Conservation (phyloP, 257 asterid genomes). For the Gynochthodes officinalis region DNA sequence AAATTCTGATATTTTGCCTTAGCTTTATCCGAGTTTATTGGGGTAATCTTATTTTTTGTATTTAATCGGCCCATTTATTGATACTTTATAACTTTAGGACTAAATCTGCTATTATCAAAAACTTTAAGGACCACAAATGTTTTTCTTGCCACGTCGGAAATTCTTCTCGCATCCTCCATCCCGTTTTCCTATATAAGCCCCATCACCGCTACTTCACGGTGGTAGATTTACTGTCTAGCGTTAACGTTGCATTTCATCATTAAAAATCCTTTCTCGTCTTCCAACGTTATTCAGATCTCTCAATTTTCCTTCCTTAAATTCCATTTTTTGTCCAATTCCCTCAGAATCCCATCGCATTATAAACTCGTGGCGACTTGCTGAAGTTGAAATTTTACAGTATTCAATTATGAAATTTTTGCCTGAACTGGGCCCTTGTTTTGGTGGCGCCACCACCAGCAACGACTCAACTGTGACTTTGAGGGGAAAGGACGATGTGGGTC, state of each 20-base stretch:
- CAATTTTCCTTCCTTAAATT: not conserved
- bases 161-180: not conserved
- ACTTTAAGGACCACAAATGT: too few relatives aligned
- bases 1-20: too few relatives aligned
- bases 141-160: not conserved
- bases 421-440: slow-evolving; percentile 37
- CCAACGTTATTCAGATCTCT: not conserved
- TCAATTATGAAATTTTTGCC: slow-evolving; percentile 34
- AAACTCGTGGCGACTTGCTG: not conserved
- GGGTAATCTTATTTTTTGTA: too few relatives aligned
- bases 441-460: slow-evolving; percentile 12
- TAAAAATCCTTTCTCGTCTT: not conserved
- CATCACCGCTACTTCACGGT: too few relatives aligned
- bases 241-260: not conserved
- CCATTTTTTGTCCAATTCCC: too few relatives aligned
- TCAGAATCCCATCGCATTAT: not conserved
- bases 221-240: not conserved
- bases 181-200: not conserved
- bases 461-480: not conserved
- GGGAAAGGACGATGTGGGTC: slow-evolving; percentile 11
- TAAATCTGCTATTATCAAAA: too few relatives aligned
- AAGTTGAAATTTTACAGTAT: too few relatives aligned
- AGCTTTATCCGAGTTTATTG: too few relatives aligned
- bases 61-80: too few relatives aligned
- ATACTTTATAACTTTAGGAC: too few relatives aligned